Percentiles rank a stretch among this genome's conserved stretches.
Evolutionary conservation across 2,329 filamentous ascomycete species (phyloP).

Genomic region (Bisporella sp.): DNA sequence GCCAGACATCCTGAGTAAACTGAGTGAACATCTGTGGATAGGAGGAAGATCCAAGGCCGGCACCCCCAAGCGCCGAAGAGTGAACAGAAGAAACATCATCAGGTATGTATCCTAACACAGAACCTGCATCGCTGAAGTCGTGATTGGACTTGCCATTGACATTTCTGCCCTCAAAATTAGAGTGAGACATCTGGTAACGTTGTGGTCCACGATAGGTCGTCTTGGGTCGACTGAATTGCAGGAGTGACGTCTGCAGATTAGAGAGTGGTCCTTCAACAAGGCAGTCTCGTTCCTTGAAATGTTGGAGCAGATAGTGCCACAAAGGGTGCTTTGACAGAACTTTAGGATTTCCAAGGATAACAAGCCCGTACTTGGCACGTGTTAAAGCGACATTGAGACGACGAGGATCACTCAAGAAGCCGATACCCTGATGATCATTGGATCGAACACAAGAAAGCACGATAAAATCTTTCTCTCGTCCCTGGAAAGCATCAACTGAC

Average conservation of each 20-base stretch:
- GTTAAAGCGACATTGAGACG: constrained; percentile 96
- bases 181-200: constrained; percentile 75
- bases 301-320: constrained; percentile 90
- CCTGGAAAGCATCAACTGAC: constrained; percentile 97
- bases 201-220: constrained; percentile 86
- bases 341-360: constrained; percentile 96
- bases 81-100: constrained; percentile 97
- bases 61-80: constrained; percentile 81
- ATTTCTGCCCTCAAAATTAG: constrained; percentile 29
- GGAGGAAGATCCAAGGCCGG: constrained; percentile 61
- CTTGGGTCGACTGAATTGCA: constrained; percentile 93
- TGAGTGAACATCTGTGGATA: constrained; percentile 95
- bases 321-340: constrained; percentile 95
- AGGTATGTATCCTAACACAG: constrained; percentile 80
- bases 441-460: constrained; percentile 96
- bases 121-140: constrained; percentile 60
- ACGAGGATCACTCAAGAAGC: constrained; percentile 94
- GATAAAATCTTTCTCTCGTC: constrained; percentile 98
- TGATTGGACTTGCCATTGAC: constrained; percentile 26
- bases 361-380: constrained; percentile 91
- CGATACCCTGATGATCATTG: constrained; percentile 98
- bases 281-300: constrained; percentile 96
- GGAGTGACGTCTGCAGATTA: constrained; percentile 89
- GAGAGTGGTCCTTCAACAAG: constrained; percentile 91
- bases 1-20: constrained; percentile 83